Base-by-base conservation (phyloP, 1,139 yeast genomes). In the Yamadazyma siamensis region DNA sequence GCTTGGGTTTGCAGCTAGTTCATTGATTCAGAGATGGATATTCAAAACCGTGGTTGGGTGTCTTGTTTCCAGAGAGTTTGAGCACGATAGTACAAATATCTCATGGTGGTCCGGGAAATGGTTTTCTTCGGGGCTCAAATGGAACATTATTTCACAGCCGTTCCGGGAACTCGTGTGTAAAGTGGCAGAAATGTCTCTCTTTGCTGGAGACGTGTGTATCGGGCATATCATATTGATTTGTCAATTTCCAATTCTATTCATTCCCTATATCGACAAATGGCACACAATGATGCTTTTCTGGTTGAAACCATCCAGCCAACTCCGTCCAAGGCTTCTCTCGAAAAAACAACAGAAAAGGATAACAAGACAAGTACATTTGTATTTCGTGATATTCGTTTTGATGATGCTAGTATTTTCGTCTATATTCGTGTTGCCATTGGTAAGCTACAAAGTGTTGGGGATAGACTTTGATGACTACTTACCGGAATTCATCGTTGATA, bases 211-310 rank as follows among this genome's bases (percentile, higher is more conserved):
- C 48, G 55, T 74, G 36, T 38, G 67, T 12, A 52, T 76, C 18
- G 77, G 78, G 0, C 84, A 79, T 47, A 41, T 66, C 15, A 58
- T 78, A 3, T 52, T 77, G 32, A 59, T 72, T 30, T 47, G 62
- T 3, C 81, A 76, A 39, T 40, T 74, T 9, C 84, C 84, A 3
- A 42, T 77, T 6, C 49, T 77, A 23, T 53, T 75, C 18, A 54
- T 77, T 18, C 85, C 84, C 1, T 74, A 65, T 43, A 61, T 74
- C 27, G 91, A 86, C 50, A 70, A 70, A 34, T 77, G 87, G 80
- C 96, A 88, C 50, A 76, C 94, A 1, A 62, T 80, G 56, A 71
- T 84, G 70, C 61, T 88, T 26, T 77, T 87, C 52, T 88, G 96
- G 96, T 61, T 86, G 32, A 71, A 67, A 29, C 95, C 95, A 1